A percentile compares a stretch with the other conserved stretches of the same genome.
Conservation (phyloP, 176 grass and related monocot genomes). For the Alopecurus myosuroides region DNA sequence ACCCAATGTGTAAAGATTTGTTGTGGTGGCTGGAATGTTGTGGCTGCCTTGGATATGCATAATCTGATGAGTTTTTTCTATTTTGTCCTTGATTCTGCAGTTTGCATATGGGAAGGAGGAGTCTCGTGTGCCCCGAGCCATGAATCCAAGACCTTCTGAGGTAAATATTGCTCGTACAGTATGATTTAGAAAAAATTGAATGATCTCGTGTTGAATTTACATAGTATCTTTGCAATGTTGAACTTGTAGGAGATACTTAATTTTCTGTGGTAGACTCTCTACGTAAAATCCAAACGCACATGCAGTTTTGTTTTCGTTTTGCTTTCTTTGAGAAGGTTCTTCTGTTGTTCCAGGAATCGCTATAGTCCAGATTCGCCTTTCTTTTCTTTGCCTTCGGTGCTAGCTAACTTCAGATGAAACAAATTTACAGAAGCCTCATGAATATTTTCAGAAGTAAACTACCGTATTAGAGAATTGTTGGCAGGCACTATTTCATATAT, state of each 20-base stretch:
- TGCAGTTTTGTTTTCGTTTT: background rate
- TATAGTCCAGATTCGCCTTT: background rate
- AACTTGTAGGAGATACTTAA: background rate
- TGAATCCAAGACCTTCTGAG: conserved; percentile 11
- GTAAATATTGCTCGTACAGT: background rate
- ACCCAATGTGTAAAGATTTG: background rate
- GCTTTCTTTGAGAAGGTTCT: background rate
- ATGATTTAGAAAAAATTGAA: background rate
- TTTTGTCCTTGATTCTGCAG: conserved; percentile 31
- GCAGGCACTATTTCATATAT: background rate
- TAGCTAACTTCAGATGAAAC: background rate
- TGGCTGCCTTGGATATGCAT: background rate
- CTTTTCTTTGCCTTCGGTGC: background rate
- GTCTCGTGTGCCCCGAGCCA: background rate
- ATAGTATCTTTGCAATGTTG: background rate
- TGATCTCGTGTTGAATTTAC: background rate
- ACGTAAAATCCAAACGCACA: background rate
- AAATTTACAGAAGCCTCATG: background rate
- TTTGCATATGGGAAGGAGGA: conserved; percentile 37
- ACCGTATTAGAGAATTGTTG: background rate
- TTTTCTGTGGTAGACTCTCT: background rate
- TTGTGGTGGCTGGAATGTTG: background rate
- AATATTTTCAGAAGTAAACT: background rate
- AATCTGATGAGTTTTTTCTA: conserved; percentile 4
- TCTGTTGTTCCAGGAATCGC: background rate